Evolutionary conservation across 139 green algal genomes (phyloP).

Genomic region (Micractinium conductrix): DNA sequence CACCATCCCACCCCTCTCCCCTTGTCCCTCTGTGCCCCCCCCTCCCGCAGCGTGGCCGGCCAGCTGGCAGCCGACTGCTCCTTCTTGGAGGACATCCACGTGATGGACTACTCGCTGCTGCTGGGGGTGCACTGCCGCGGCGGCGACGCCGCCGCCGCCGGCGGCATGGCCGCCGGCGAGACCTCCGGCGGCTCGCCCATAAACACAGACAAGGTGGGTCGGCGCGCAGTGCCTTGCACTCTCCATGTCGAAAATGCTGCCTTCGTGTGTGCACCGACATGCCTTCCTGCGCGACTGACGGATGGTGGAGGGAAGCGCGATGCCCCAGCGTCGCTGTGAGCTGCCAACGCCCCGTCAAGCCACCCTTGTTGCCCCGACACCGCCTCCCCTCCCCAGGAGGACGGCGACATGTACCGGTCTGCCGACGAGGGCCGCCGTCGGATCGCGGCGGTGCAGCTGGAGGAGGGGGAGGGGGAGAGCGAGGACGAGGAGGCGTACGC

Average conservation of each 20-base stretch:
- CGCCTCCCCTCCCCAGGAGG: not conserved
- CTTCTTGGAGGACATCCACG: conserved; percentile 66
- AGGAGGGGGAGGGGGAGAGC: not conserved
- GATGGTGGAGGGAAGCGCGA: too few species aligned
- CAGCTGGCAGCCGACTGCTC: conserved; percentile 69
- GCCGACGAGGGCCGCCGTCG: not conserved
- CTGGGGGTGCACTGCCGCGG: conserved; percentile 59
- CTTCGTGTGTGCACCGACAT: not conserved
- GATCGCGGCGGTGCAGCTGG: not conserved
- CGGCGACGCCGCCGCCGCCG: too few species aligned
- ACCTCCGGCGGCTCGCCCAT: conserved; percentile 20
- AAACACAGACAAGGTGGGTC: conserved; percentile 38
- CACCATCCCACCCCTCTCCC: too few species aligned
- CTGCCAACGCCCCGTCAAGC: not conserved
- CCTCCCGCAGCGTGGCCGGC: conserved; percentile 39
- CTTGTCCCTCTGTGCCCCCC: not conserved
- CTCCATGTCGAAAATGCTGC: not conserved
- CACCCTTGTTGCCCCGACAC: too few species aligned
- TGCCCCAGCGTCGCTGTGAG: not conserved
- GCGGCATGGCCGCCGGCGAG: too few species aligned
- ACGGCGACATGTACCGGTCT: not conserved
- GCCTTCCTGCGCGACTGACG: too few species aligned
- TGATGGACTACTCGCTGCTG: conserved; percentile 90
- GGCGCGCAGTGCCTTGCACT: too few species aligned
- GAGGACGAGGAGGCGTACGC: not conserved